These are phyloP conservation scores for Penicillium antarcticum DNA, from an alignment of 495 filamentous ascomycete genomes.

Conservation along the genomic window DNA sequence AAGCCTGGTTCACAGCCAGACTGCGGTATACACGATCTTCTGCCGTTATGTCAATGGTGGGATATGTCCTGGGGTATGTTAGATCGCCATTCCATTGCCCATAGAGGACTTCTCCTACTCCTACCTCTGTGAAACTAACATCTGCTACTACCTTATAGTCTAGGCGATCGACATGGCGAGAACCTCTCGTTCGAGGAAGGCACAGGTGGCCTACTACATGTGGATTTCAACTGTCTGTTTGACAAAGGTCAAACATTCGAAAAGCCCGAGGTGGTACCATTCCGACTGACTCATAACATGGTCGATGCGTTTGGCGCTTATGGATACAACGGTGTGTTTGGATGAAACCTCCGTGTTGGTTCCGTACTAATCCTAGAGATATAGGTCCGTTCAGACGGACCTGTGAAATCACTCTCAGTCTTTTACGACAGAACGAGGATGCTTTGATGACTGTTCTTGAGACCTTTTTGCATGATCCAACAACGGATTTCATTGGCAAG, in stretches of 20 bases:
- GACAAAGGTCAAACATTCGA: conserved; percentile 97
- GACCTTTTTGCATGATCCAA: conserved; percentile 95
- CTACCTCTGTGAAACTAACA: conserved; percentile 5
- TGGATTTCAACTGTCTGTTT: conserved; percentile 99
- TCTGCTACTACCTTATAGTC: conserved; percentile 30
- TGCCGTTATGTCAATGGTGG: conserved; percentile 97
- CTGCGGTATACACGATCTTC: conserved; percentile 87
- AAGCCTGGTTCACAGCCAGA: conserved; percentile 87
- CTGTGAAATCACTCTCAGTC: conserved; percentile 78
- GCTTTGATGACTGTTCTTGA: conserved; percentile 95
- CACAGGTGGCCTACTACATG: conserved; percentile 91
- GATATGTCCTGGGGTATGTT: conserved; percentile 76
- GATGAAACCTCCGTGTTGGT: background rate
- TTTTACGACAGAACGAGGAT: conserved; percentile 89
- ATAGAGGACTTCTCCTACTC: background rate
- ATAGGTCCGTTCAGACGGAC: conserved; percentile 82
- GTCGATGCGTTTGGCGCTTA: conserved; percentile 92
- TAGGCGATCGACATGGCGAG: conserved; percentile 97
- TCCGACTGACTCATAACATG: conserved; percentile 98
- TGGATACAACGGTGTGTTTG: conserved; percentile 64
- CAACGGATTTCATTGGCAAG: conserved; percentile 82
- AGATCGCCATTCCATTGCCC: background rate
- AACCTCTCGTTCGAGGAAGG: conserved; percentile 95
- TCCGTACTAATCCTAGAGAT: conserved; percentile 4
- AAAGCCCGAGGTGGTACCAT: conserved; percentile 93